Evolutionary conservation across 176 grass and related monocot genomes (phyloP).

Genomic region (Aegilops longissima): DNA sequence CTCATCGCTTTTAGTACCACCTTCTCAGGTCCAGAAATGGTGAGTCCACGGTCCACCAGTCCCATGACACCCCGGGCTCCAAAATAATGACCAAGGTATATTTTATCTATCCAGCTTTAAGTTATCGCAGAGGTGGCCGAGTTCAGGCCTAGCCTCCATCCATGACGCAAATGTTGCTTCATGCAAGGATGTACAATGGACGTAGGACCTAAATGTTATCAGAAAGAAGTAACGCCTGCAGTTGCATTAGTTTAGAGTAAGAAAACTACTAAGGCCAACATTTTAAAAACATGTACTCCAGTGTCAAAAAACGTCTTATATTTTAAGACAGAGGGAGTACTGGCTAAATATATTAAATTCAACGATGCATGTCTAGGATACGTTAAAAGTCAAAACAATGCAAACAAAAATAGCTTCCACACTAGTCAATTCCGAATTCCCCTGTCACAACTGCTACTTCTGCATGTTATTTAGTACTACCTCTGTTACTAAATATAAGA

Average conservation of each 20-base stretch:
- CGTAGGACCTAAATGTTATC: conserved; percentile 90
- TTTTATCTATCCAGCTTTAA: conserved; percentile 78
- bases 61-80: neutral
- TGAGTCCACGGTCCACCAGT: neutral
- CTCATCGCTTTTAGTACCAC: neutral
- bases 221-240: conserved; percentile 96
- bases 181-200: conserved; percentile 55
- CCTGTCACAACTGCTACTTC: neutral
- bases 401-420: neutral
- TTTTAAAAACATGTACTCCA: neutral
- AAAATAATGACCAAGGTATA: conserved; percentile 16
- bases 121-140: conserved; percentile 95
- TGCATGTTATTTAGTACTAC: neutral
- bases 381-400: neutral
- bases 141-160: conserved; percentile 92
- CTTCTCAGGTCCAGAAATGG: neutral
- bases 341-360: conserved; percentile 10
- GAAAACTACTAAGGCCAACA: neutral
- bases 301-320: too few species aligned
- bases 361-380: neutral
- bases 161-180: conserved; percentile 73
- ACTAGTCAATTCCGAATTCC: neutral
- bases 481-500: too few species aligned
- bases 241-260: neutral
- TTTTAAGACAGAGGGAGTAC: too few species aligned